Conservation (phyloP, 2,329 filamentous ascomycete genomes). For the Fusarium secorum region DNA sequence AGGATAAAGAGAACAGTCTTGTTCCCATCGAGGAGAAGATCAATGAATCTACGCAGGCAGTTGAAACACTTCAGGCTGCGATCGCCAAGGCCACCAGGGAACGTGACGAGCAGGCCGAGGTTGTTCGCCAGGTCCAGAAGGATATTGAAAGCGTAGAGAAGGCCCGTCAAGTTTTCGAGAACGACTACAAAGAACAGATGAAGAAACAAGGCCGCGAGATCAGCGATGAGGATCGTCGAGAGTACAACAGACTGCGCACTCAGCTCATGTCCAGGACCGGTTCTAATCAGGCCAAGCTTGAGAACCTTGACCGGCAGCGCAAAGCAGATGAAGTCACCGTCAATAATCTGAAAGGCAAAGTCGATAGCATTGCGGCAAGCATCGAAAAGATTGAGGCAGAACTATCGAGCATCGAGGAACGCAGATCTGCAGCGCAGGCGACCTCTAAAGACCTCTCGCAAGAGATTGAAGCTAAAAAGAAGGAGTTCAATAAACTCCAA, state of each 20-base stretch:
- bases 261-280: constrained; percentile 86
- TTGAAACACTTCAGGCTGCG: constrained; percentile 72
- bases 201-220: constrained; percentile 88
- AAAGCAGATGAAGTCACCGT: constrained; percentile 93
- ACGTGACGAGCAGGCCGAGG: constrained; percentile 72
- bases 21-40: constrained; percentile 95
- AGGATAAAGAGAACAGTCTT: constrained; percentile 84
- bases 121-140: constrained; percentile 78
- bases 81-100: constrained; percentile 78
- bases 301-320: constrained; percentile 85
- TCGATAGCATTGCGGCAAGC: constrained; percentile 78
- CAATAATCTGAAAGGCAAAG: constrained; percentile 86
- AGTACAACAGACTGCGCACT: constrained; percentile 84
- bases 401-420: constrained; percentile 71
- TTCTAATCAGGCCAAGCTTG: constrained; percentile 80
- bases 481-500: constrained; percentile 83
- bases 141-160: constrained; percentile 87
- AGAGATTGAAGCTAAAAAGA: constrained; percentile 89
- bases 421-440: constrained; percentile 68
- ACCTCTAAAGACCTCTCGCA: constrained; percentile 72
- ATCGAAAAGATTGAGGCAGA: constrained; percentile 79
- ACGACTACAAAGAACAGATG: constrained; percentile 83
- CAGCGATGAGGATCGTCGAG: constrained; percentile 84
- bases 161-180: constrained; percentile 86
- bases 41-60: constrained; percentile 74